Evolutionary conservation across 371 early-diverging fungal genomes (phyloP).

Genomic region (Lichtheimia corymbifera): DNA sequence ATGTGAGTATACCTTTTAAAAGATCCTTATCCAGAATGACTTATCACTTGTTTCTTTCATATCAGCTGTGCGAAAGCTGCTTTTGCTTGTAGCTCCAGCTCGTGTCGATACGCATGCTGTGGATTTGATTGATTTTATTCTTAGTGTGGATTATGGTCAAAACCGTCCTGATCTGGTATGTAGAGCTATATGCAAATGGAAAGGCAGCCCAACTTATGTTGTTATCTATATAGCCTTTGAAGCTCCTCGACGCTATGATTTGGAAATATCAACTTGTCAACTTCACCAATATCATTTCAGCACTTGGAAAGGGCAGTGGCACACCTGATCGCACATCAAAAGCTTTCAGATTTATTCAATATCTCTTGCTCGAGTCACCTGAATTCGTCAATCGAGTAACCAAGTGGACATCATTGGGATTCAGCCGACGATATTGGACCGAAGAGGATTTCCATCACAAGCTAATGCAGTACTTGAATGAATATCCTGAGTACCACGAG

Average conservation of each 20-base stretch:
- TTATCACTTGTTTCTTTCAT: neutral
- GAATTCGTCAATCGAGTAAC: constrained; percentile 59
- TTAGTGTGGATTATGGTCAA: constrained; percentile 44
- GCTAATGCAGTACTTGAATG: constrained; percentile 59
- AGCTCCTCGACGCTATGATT: constrained; percentile 65
- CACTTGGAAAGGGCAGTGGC: constrained; percentile 67
- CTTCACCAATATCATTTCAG: constrained; percentile 75
- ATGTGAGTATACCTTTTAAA: constrained; percentile 17
- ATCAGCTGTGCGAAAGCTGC: constrained; percentile 62
- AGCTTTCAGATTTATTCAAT: constrained; percentile 55
- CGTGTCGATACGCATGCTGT: constrained; percentile 70
- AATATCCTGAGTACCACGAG: constrained; percentile 76
- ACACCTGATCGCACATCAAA: constrained; percentile 42
- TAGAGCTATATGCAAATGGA: neutral
- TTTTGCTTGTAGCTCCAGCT: constrained; percentile 69
- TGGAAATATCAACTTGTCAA: constrained; percentile 73
- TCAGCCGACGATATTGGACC: constrained; percentile 73
- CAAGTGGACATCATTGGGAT: constrained; percentile 68
- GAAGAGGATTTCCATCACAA: constrained; percentile 72
- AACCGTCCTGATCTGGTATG: constrained; percentile 36
- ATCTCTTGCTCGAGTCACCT: constrained; percentile 63
- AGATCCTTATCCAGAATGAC: neutral
- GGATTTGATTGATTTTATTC: constrained; percentile 66
- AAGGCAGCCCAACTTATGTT: neutral
- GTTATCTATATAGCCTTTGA: constrained; percentile 26